A percentile compares a stretch with the other conserved stretches of the same genome.
These are phyloP conservation scores for Mrakia hoshinonis DNA, from an alignment of 768 basidiomycete genomes.

Conservation along the genomic window DNA sequence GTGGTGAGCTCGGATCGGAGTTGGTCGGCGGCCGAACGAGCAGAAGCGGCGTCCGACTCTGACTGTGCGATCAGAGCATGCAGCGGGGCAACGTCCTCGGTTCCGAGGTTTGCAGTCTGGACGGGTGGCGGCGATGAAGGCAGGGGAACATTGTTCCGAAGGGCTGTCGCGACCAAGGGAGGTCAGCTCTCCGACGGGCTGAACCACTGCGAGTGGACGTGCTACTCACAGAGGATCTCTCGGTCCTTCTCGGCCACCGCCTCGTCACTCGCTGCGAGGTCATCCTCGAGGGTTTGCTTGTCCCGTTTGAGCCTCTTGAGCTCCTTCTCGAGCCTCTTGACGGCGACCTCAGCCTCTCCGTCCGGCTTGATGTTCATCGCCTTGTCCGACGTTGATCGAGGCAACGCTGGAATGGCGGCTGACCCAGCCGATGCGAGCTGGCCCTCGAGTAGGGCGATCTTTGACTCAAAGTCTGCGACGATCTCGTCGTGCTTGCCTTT, in stretches of 20 bases:
- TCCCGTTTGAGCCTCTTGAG: constrained; percentile 8
- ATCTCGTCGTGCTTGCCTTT: neutral
- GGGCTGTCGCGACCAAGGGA: neutral
- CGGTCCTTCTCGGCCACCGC: constrained; percentile 3
- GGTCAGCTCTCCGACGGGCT: neutral
- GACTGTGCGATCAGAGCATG: neutral
- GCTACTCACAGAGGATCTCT: constrained; percentile 6
- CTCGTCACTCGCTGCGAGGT: constrained; percentile 8
- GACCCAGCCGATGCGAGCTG: neutral
- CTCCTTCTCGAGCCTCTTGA: constrained; percentile 6
- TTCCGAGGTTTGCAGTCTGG: neutral
- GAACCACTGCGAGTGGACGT: neutral
- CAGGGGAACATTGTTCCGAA: constrained; percentile 10
- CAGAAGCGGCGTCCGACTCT: neutral
- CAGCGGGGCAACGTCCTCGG: neutral
- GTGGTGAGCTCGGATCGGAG: constrained; percentile 9
- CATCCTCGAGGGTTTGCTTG: constrained; percentile 13
- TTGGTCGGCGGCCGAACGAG: neutral
- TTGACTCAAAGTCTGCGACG: neutral
- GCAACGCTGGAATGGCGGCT: neutral
- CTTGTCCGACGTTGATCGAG: neutral
- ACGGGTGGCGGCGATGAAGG: neutral
- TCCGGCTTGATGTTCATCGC: neutral
- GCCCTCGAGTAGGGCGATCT: neutral
- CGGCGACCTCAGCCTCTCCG: constrained; percentile 5